These are phyloP conservation scores for Fusarium tuaranense DNA, from an alignment of 2,329 filamentous ascomycete genomes.

Conservation along the genomic window DNA sequence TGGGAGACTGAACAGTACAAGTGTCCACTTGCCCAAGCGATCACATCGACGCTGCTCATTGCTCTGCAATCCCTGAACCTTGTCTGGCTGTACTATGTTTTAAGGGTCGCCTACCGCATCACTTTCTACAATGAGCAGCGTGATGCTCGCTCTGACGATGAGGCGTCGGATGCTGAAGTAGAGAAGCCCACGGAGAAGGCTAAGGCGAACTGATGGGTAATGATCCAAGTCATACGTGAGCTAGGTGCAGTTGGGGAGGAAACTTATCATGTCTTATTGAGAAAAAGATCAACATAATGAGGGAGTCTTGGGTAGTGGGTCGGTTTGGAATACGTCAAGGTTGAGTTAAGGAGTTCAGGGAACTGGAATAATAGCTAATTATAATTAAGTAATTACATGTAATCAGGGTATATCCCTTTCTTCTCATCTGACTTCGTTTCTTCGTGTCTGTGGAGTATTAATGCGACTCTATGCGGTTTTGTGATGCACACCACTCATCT, in stretches of 20 bases:
- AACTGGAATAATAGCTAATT: neutral
- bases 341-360: neutral
- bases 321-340: neutral
- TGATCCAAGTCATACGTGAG: no score
- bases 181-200: neutral
- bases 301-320: neutral
- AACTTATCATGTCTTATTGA: neutral
- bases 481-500: neutral
- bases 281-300: neutral
- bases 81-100: slow-evolving; percentile 83
- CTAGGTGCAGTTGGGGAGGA: no score
- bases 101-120: slow-evolving; percentile 79
- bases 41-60: slow-evolving; percentile 72
- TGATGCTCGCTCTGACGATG: slow-evolving; percentile 77
- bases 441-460: neutral
- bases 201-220: neutral
- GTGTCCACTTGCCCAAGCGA: slow-evolving; percentile 74
- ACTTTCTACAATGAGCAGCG: slow-evolving; percentile 69
- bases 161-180: slow-evolving; percentile 55
- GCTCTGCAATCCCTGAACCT: slow-evolving; percentile 79
- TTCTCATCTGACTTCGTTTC: neutral
- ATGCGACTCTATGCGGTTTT: neutral
- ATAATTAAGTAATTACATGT: neutral
- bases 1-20: slow-evolving; percentile 83
- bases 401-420: neutral